Evolutionary conservation across 2,329 filamentous ascomycete genomes (phyloP).

Genomic region (Pestalotiopsis sp.): DNA sequence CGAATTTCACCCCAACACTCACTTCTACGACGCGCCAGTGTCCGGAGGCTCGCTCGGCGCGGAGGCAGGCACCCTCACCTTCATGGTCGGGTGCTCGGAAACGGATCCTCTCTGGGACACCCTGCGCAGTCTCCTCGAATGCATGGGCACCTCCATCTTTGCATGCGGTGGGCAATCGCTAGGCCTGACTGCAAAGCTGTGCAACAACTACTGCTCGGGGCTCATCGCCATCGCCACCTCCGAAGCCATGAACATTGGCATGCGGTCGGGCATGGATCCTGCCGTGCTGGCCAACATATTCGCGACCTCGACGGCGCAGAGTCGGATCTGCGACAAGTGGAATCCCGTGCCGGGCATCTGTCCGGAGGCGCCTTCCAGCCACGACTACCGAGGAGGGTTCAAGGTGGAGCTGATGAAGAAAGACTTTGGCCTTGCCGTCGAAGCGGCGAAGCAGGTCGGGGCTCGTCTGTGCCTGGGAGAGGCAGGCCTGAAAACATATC

Average conservation of each 20-base stretch:
- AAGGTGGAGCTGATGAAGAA: constrained; percentile 63
- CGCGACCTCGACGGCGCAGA: constrained; percentile 31
- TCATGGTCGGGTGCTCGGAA: constrained; percentile 35
- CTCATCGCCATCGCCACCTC: constrained; percentile 60
- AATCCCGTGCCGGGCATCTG: constrained; percentile 36
- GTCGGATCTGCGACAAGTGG: constrained; percentile 32
- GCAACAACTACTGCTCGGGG: constrained; percentile 63
- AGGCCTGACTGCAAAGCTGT: constrained; percentile 61
- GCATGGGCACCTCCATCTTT: constrained; percentile 58
- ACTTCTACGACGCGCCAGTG: constrained; percentile 39
- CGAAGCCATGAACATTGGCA: constrained; percentile 64
- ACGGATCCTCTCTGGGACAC: constrained; percentile 40
- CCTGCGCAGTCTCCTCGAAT: constrained; percentile 44
- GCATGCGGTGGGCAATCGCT: constrained; percentile 58
- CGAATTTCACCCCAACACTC: constrained; percentile 17
- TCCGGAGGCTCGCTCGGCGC: constrained; percentile 36
- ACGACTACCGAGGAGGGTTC: constrained; percentile 51
- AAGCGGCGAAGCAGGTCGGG: constrained; percentile 55
- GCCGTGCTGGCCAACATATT: constrained; percentile 41
- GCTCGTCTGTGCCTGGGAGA: constrained; percentile 52
- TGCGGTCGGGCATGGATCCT: constrained; percentile 58
- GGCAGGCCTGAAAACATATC: constrained; percentile 52
- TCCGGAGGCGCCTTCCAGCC: constrained; percentile 29
- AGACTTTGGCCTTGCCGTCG: constrained; percentile 57
- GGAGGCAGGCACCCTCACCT: constrained; percentile 34